Evolutionary conservation across 805 yeast genomes (phyloP).

Genomic region (Hanseniaspora occidentalis): DNA sequence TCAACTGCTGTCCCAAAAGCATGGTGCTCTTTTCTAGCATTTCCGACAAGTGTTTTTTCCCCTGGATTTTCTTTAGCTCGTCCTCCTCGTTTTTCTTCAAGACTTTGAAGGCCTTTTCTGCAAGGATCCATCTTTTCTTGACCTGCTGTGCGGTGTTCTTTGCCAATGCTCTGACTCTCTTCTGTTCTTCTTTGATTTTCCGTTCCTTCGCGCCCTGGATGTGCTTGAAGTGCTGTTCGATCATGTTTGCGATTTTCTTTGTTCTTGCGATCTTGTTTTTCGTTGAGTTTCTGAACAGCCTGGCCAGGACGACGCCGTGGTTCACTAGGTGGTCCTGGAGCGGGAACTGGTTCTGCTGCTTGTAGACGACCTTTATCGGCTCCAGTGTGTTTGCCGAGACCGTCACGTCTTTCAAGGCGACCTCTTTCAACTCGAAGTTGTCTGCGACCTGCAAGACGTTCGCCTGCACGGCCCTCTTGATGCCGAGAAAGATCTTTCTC

Average conservation of each 20-base stretch:
- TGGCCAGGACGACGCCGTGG: constrained; percentile 65
- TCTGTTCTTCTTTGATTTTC: constrained; percentile 61
- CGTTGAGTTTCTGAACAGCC: constrained; percentile 52
- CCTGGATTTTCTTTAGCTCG: constrained; percentile 64
- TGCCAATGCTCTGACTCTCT: constrained; percentile 56
- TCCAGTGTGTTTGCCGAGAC: constrained; percentile 36
- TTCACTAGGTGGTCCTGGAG: constrained; percentile 62
- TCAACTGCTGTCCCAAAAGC: constrained; percentile 72
- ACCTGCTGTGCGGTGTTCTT: constrained; percentile 73
- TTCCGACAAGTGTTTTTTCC: constrained; percentile 76
- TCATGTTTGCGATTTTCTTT: constrained; percentile 62
- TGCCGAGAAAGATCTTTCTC: constrained; percentile 28
- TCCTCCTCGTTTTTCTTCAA: constrained; percentile 69
- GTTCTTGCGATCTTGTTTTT: constrained; percentile 54
- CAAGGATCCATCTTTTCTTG: constrained; percentile 80
- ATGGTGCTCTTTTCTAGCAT: constrained; percentile 88
- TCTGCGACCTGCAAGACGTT: constrained; percentile 29
- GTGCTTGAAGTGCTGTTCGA: constrained; percentile 78
- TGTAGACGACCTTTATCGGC: constrained; percentile 28
- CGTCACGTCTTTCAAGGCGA: constrained; percentile 23
- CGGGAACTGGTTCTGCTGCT: constrained; percentile 31
- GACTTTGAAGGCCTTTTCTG: constrained; percentile 66
- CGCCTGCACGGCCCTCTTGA: constrained; percentile 34
- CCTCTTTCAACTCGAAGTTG: constrained; percentile 7
- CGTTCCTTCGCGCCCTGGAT: constrained; percentile 83